Conservation (phyloP, 495 filamentous ascomycete genomes). For the Tuber indicum region DNA sequence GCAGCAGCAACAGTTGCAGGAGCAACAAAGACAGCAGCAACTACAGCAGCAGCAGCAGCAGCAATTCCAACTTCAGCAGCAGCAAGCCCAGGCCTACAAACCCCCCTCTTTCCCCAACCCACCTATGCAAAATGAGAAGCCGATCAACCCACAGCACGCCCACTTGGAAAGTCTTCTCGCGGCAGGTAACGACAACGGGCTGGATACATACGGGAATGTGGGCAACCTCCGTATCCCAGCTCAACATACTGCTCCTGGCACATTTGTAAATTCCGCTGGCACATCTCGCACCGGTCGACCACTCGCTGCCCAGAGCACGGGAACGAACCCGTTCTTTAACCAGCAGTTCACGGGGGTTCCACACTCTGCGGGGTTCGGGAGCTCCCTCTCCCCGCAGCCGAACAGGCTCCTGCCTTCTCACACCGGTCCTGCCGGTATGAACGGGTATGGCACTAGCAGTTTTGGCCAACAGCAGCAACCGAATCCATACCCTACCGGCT, state of each 20-base stretch:
- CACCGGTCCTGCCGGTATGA: conserved; percentile 63
- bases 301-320: conserved; percentile 65
- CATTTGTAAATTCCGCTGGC: conserved; percentile 90
- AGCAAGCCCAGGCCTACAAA: conserved; percentile 41
- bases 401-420: conserved; percentile 62
- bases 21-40: conserved; percentile 33
- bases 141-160: conserved; percentile 67
- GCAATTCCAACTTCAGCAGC: conserved; percentile 39
- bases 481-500: conserved; percentile 38
- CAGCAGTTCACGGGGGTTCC: conserved; percentile 77
- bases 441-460: conserved; percentile 47
- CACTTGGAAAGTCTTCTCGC: conserved; percentile 84
- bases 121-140: conserved; percentile 47
- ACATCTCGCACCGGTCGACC: conserved; percentile 51
- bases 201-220: conserved; percentile 95
- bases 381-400: conserved; percentile 42
- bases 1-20: conserved; percentile 22
- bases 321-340: conserved; percentile 85
- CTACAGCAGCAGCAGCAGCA: conserved; percentile 27
- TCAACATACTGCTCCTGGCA: conserved; percentile 94
- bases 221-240: conserved; percentile 91
- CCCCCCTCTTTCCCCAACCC: conserved; percentile 22
- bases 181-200: conserved; percentile 63
- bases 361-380: conserved; percentile 45
- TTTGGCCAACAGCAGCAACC: conserved; percentile 47